A percentile compares a stretch with the other conserved stretches of the same genome.
Conservation (phyloP, 805 yeast genomes). For the Candida easanensis region DNA sequence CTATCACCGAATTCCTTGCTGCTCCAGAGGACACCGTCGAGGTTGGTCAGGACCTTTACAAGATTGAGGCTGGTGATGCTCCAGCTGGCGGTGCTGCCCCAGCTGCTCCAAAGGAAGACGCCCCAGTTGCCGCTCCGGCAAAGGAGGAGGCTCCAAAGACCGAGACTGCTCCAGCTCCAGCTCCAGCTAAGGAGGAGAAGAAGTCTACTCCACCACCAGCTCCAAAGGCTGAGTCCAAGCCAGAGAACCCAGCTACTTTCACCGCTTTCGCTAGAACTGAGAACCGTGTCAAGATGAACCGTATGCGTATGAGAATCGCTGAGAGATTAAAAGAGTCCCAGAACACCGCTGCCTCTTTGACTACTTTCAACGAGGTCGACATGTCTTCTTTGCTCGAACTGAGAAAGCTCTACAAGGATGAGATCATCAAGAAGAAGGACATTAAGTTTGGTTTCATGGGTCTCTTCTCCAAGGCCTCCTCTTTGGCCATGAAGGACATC, state of each 20-base stretch:
- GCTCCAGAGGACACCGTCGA: slow-evolving; percentile 88
- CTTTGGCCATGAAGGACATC: slow-evolving; percentile 89
- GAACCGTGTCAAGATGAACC: slow-evolving; percentile 95
- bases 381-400: slow-evolving; percentile 89
- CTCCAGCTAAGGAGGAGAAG: slow-evolving; percentile 4
- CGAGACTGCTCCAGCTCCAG: slow-evolving; percentile 22
- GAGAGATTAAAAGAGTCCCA: slow-evolving; percentile 99
- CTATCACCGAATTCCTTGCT: slow-evolving; percentile 78
- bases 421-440: slow-evolving; percentile 89
- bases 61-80: slow-evolving; percentile 75
- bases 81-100: slow-evolving; percentile 54
- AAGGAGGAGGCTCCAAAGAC: slow-evolving; percentile 21
- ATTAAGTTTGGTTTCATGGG: slow-evolving; percentile 99
- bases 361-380: slow-evolving; percentile 97
- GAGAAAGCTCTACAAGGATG: slow-evolving; percentile 97
- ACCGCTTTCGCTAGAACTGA: slow-evolving; percentile 73
- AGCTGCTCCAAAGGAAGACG: slow-evolving; percentile 20
- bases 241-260: slow-evolving; percentile 28
- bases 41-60: slow-evolving; percentile 90
- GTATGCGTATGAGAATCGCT: slow-evolving; percentile 98
- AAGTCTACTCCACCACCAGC: slow-evolving; percentile 2
- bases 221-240: slow-evolving; percentile 30
- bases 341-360: slow-evolving; percentile 96
- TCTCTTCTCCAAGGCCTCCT: slow-evolving; percentile 89
- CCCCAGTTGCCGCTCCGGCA: slow-evolving; percentile 3